Evolutionary conservation across 1,284 basidiomycete species (phyloP).

Genomic region (Pseudozyma hubeiensis): DNA sequence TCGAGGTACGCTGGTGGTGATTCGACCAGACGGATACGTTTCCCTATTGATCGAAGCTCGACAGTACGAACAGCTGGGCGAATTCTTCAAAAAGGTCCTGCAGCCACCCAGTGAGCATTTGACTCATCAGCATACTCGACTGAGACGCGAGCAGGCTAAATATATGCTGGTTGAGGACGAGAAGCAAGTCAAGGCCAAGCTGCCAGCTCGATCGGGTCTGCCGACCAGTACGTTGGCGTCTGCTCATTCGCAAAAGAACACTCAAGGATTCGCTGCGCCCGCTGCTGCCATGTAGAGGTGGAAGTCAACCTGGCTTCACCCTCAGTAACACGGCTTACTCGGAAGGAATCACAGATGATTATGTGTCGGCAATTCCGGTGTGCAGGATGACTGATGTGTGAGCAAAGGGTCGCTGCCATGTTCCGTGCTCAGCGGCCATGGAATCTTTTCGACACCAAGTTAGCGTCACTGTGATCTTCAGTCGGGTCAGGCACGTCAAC

Average conservation of each 20-base stretch:
- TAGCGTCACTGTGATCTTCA: too few relatives aligned
- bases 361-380: too few relatives aligned
- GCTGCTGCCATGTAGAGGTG: constrained; percentile 21
- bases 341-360: too few relatives aligned
- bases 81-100: constrained; percentile 25
- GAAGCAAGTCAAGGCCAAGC: constrained; percentile 1
- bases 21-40: constrained; percentile 42
- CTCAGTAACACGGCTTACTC: too few relatives aligned
- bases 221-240: constrained; percentile 13
- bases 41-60: constrained; percentile 22
- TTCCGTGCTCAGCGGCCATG: too few relatives aligned
- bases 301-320: background rate
- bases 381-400: too few relatives aligned
- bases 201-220: constrained; percentile 10
- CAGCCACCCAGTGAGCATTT: constrained; percentile 10
- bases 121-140: constrained; percentile 30
- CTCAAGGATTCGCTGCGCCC: constrained; percentile 14
- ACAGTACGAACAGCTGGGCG: constrained; percentile 16
- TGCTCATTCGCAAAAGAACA: constrained; percentile 27
- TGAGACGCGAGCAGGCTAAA: constrained; percentile 15
- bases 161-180: constrained; percentile 12
- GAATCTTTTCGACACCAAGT: too few relatives aligned
- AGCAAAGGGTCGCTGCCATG: too few relatives aligned
- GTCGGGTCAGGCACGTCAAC: too few relatives aligned
- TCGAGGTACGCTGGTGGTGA: constrained; percentile 28